Base-by-base conservation (phyloP, 768 basidiomycete genomes). In the Mycena rebaudengoi region DNA sequence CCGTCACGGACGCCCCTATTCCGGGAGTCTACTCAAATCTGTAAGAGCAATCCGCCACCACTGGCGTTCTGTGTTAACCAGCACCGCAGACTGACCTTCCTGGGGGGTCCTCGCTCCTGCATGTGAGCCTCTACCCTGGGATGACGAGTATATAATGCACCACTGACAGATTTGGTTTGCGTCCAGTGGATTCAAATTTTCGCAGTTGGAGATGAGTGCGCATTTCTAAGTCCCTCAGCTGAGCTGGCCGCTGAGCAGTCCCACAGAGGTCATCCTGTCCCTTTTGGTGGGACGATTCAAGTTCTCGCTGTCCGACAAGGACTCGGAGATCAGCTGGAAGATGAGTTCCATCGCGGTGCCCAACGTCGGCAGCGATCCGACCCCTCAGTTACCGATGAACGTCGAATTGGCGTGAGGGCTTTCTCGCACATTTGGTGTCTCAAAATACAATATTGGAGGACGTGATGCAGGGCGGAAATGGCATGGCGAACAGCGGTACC, bases 141-240 rank as follows among this genome's bases (percentile, higher is more conserved):
- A 20, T 23, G 7, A 25, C 18, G n/a, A n/a, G n/a, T n/a, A n/a
- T n/a, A n/a, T n/a, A n/a, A n/a, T 25, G 8, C 4, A 35, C 16
- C 44, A 23, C 32, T 44, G 14, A 43, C 13, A 11, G 18, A 26
- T 13, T 16, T 20, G 6, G 23, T 48, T 43, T 33, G 6, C 61
- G n/a, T n/a, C n/a, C n/a, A 80, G 77, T 29, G 82, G 81, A 45
- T 82, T 82, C 74, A 81, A 81, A 59, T 82, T 66, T 53, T 66
- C 67, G 2, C 67, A 69, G 35, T 52, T 66, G 3, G 67, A 69
- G 28, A 69, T 69, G 67, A 69, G 67, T 66, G 23, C 43, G 65
- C 60, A 44, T 21, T 41, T 4, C 43, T 40, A 12, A 39, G 2
- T 33, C 14, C 14, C 8, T 33, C 11, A 5, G 28, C 26, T 53